These are phyloP conservation scores for Neophaeococcomyces aloes DNA, from an alignment of 2,329 filamentous ascomycete genomes.

Conservation along the genomic window DNA sequence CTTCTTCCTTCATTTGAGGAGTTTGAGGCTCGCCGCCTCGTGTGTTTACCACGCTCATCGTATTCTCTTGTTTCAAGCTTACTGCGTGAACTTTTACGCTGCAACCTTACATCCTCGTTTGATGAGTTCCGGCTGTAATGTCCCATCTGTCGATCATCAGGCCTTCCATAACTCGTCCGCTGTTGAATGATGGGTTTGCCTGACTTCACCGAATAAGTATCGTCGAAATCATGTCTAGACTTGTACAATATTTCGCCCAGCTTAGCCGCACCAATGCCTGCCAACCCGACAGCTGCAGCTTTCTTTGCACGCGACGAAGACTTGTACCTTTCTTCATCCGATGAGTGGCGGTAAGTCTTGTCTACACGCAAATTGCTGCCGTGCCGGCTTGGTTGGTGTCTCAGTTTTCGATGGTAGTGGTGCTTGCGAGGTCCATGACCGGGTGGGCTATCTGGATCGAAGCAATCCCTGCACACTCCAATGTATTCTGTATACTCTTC, in stretches of 20 bases:
- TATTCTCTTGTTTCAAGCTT: slow-evolving; percentile 12
- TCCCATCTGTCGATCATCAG: slow-evolving; percentile 22
- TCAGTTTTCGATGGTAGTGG: slow-evolving; percentile 36
- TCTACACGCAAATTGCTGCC: slow-evolving; percentile 40
- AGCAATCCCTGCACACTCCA: slow-evolving; percentile 55
- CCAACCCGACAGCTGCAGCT: slow-evolving; percentile 42
- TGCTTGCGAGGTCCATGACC: slow-evolving; percentile 52
- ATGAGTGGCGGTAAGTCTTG: slow-evolving; percentile 50
- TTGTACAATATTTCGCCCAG: slow-evolving; percentile 45
- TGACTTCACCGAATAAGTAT: slow-evolving; percentile 49
- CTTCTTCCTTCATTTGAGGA: slow-evolving; percentile 13
- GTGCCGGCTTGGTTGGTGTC: slow-evolving; percentile 24
- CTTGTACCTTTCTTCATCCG: slow-evolving; percentile 37
- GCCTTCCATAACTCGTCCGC: slow-evolving; percentile 21
- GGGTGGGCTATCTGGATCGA: slow-evolving; percentile 48
- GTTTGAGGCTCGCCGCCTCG: slow-evolving; percentile 11
- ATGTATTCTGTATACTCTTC: slow-evolving; percentile 59
- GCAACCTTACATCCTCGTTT: slow-evolving; percentile 28
- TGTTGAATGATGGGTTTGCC: slow-evolving; percentile 32
- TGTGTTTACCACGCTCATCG: neutral
- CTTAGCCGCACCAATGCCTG: slow-evolving; percentile 43
- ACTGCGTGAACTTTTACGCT: slow-evolving; percentile 23
- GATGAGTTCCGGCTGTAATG: slow-evolving; percentile 28
- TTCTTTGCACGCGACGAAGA: slow-evolving; percentile 37
- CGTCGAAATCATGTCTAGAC: slow-evolving; percentile 45